Evolutionary conservation across 73 alveolate species (phyloP).

Genomic region (Tetrahymena malaccensis): DNA sequence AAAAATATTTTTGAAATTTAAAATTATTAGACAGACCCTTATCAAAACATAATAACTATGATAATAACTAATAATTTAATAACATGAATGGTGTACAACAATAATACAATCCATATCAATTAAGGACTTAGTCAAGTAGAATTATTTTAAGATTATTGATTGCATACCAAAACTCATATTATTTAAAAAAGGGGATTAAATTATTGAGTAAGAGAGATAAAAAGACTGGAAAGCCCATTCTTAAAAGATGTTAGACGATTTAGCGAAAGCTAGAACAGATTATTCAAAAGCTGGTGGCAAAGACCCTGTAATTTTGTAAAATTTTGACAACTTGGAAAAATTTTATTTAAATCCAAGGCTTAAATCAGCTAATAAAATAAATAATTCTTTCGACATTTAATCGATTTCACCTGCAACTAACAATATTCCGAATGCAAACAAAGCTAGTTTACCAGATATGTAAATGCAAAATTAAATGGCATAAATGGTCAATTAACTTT

Average conservation of each 20-base stretch:
- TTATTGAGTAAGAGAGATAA: conserved; percentile 4
- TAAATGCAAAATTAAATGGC: not conserved
- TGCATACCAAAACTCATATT: not conserved
- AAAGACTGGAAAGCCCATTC: conserved; percentile 22
- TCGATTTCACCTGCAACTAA: not conserved
- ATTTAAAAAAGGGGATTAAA: conserved; percentile 1
- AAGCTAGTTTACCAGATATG: not conserved
- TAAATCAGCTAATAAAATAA: not conserved
- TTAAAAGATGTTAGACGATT: conserved; percentile 12
- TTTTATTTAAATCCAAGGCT: conserved; percentile 11
- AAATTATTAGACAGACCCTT: not conserved
- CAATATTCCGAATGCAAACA: not conserved
- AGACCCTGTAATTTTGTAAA: conserved; percentile 20
- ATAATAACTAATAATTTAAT: not conserved
- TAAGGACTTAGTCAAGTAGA: not conserved
- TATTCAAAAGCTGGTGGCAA: conserved; percentile 35
- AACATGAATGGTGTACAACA: not conserved
- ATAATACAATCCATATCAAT: not conserved
- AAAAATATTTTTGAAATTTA: not conserved
- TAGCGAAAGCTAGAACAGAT: conserved; percentile 8
- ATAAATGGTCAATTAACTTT: not conserved
- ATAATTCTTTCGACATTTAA: not conserved
- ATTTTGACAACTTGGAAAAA: conserved; percentile 21
- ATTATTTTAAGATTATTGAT: not conserved
- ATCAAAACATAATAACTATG: not conserved